These are phyloP conservation scores for Leccinum angustisporum DNA, from an alignment of 1,284 basidiomycete species.

Conservation along the genomic window DNA sequence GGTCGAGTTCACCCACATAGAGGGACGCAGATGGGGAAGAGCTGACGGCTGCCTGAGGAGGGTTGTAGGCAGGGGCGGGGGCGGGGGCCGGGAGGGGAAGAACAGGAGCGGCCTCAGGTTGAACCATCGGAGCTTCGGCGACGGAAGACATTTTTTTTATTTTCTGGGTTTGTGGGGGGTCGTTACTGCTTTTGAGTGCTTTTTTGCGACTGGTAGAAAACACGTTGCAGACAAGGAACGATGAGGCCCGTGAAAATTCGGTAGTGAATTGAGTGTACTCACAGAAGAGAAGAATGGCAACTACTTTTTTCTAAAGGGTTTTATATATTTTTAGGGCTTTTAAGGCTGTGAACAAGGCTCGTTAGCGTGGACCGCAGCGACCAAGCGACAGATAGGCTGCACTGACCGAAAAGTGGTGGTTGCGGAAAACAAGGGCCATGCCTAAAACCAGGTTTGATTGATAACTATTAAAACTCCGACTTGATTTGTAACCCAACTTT, in stretches of 20 bases:
- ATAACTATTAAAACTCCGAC: constrained; percentile 37
- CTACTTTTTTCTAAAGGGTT: constrained; percentile 58
- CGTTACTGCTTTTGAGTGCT: constrained; percentile 84
- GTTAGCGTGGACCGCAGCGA: constrained; percentile 18
- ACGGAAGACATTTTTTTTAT: constrained; percentile 61
- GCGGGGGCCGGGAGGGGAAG: constrained; percentile 39
- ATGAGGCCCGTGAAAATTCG: constrained; percentile 20
- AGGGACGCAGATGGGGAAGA: constrained; percentile 87
- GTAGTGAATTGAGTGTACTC: constrained; percentile 27
- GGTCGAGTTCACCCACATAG: constrained; percentile 99
- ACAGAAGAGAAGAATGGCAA: constrained; percentile 74
- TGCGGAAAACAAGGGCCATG: constrained; percentile 34
- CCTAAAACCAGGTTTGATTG: constrained; percentile 26
- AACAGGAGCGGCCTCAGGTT: constrained; percentile 38
- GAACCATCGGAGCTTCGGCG: constrained; percentile 42
- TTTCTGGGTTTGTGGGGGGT: constrained; percentile 58
- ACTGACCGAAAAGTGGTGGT: constrained; percentile 37
- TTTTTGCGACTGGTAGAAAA: constrained; percentile 54
- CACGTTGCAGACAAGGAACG: constrained; percentile 12
- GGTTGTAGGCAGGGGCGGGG: constrained; percentile 49
- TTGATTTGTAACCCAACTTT: constrained; percentile 13
- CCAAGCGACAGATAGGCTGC: neutral
- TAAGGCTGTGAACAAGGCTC: constrained; percentile 37
- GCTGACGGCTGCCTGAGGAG: constrained; percentile 52
- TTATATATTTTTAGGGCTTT: constrained; percentile 53